Evolutionary conservation across 1,284 basidiomycete species (phyloP).

Genomic region (Coniferiporia weirii): DNA sequence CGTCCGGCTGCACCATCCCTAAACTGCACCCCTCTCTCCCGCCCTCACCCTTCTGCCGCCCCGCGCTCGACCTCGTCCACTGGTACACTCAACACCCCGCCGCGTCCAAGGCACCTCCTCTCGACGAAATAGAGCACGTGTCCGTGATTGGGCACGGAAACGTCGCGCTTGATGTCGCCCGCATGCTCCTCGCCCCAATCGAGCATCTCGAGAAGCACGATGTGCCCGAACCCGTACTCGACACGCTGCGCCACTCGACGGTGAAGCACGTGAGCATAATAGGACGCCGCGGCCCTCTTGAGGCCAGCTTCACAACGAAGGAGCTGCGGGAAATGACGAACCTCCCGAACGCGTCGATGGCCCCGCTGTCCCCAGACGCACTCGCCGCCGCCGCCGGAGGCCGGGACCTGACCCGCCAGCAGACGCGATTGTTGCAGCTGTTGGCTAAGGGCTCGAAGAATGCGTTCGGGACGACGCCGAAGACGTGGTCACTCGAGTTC

Average conservation of each 20-base stretch:
- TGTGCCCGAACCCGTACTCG: constrained; percentile 74
- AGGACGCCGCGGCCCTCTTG: constrained; percentile 81
- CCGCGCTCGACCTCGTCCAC: constrained; percentile 86
- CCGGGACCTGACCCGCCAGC: constrained; percentile 41
- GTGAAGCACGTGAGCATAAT: constrained; percentile 81
- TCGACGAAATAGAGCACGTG: constrained; percentile 64
- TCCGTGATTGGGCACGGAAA: constrained; percentile 94
- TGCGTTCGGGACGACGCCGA: constrained; percentile 41
- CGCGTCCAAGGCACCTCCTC: constrained; percentile 47
- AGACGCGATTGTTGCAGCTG: constrained; percentile 61
- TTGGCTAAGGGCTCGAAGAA: constrained; percentile 64
- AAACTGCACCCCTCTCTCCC: constrained; percentile 50
- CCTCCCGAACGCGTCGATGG: constrained; percentile 68
- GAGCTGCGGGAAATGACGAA: constrained; percentile 90
- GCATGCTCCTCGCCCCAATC: constrained; percentile 77
- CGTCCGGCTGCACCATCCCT: constrained; percentile 73
- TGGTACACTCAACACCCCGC: constrained; percentile 97
- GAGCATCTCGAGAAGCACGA: constrained; percentile 71
- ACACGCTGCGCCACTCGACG: constrained; percentile 55
- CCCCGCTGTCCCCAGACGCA: constrained; percentile 46
- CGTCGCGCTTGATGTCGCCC: constrained; percentile 90
- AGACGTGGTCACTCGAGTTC: constrained; percentile 80
- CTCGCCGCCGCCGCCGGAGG: constrained; percentile 26
- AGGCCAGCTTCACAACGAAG: constrained; percentile 92
- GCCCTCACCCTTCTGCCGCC: constrained; percentile 53